Evolutionary conservation across 495 filamentous ascomycete genomes (phyloP), one percentile per base, ranked within the genome.

Genomic region (Lepraria neglecta): DNA sequence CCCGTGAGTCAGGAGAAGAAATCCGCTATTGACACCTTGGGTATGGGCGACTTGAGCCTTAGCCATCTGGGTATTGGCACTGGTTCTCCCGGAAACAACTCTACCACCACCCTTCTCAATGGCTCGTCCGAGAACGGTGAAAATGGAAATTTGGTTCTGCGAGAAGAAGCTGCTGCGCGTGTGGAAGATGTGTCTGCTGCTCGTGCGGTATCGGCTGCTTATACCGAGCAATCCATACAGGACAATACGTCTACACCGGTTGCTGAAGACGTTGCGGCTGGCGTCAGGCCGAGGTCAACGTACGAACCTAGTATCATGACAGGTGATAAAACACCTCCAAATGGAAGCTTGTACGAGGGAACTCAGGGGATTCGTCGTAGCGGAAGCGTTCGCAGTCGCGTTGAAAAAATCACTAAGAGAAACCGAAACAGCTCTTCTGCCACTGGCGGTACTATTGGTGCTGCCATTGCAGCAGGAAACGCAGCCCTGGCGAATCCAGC

Each of bases 381-480:
- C 69, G 84, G 86, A 24, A 97, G 92, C 72, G 86, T 96, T 55
- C 83, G 87, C 57, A 96, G 92, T 73, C 83, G 85, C 44, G 80
- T 92, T 54, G 83, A 81, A 57, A 80, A 76, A 17, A 67, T 70
- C 14, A 72, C 71, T 53, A 83, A 88, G 56, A 76, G 88, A 61
- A 88, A 94, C 67, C 84, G 94, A 35, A 90, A 87, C 43, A 95
- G 90, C 61, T 95, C 91, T 58, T 87, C 87, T n/a, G 85, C 90
- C 10, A 95, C 89, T 10, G 82, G 84, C 1, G 79, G 73, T 33
- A 86, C 86, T 6, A 85, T 92, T 64, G 87, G 82, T 56, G 84
- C 88, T 12, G 82, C 80, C 30, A 83, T 91, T 60, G 83, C 81
- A 42, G 81, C 83, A 21, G 84, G 81, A 60, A 84, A 84, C 46